phyloP scores from a whole-genome alignment of 768 basidiomycete genomes.

The Podaxis mareebaensis region DNA sequence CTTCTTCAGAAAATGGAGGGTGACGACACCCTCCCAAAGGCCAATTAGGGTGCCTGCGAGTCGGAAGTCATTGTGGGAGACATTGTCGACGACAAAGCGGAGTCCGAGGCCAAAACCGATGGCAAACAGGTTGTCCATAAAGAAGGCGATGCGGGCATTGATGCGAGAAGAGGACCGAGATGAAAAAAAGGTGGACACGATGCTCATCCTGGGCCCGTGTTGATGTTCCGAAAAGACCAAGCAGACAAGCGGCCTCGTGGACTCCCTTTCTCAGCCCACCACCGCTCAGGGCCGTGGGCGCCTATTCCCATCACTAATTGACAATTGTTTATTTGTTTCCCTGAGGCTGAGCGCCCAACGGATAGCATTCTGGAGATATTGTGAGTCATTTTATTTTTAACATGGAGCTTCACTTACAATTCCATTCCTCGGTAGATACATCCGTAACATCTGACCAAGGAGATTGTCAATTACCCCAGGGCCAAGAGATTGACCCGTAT shows the following conservation, averaged over 20 bases:
- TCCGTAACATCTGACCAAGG: no score
- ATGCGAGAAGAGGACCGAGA: conserved; percentile 34
- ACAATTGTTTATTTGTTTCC: no score
- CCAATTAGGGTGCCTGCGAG: conserved; percentile 69
- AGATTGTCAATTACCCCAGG: no score
- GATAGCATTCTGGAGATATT: no score
- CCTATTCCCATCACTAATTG: background rate
- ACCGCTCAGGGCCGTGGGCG: background rate
- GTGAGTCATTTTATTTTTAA: no score
- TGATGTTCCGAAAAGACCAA: background rate
- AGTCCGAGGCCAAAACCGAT: conserved; percentile 67
- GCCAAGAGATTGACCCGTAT: no score
- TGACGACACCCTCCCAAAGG: conserved; percentile 76
- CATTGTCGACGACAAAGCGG: conserved; percentile 59
- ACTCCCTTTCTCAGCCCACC: background rate
- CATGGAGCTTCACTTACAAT: no score
- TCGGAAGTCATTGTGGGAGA: conserved; percentile 49
- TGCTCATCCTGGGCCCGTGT: conserved; percentile 25
- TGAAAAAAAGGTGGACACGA: conserved; percentile 35
- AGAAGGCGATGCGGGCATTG: conserved; percentile 33
- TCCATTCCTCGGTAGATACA: no score
- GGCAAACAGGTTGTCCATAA: conserved; percentile 73
- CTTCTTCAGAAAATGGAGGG: conserved; percentile 71
- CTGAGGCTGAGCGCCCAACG: no score
- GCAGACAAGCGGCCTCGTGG: background rate